Base-by-base conservation (phyloP, 2,329 filamentous ascomycete species). In the Botrytis galanthina region DNA sequence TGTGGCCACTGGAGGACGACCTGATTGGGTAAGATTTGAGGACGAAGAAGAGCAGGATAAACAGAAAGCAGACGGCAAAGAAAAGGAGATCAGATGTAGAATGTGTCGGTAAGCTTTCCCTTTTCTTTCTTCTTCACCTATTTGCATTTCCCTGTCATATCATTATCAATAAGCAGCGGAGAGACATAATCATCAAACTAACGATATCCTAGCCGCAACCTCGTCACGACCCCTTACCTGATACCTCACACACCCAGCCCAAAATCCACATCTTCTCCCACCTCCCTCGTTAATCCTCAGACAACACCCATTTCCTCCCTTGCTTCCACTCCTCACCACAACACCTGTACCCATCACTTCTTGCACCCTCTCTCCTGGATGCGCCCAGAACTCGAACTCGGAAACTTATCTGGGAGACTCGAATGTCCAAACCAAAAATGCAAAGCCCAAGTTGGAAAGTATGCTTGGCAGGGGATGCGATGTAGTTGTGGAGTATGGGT, bases 301-400 rank as follows among this genome's bases (percentile, higher is more conserved):
- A 73, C 72, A 39, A 59, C 70, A 44, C 76, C 75, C 16, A 79
- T 78, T 62, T 75, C 78, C 44, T 78, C 75, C 37, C 76, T 81
- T 78, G 75, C 75, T 74, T 74, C 73, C 75, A 54, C 73, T 77
- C 73, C 72, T 10, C 68, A 70, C 76, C 72, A 77, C 79, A 46
- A 80, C 57, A 81, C 84, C 48, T 99, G 96, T 80, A 91, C 92
- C 32, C 95, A 98, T 82, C 89, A 95, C 81, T 98, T 98, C 82
- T 83, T 98, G 76, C 94, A 98, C 80, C 94, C 96, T 0, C 85
- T 99, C 48, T 93, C 93, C 22, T 99, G 96, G 96, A 99, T 99
- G 96, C 90, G 93, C 10, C 85, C 90, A 1, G 91, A 91, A 79
- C 89, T 99, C 4, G 92, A 95, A 78, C 88, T 92, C 79, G 94